Evolutionary conservation across 1,139 yeast genomes (phyloP).

Genomic region (Magnusiomyces starmeri): DNA sequence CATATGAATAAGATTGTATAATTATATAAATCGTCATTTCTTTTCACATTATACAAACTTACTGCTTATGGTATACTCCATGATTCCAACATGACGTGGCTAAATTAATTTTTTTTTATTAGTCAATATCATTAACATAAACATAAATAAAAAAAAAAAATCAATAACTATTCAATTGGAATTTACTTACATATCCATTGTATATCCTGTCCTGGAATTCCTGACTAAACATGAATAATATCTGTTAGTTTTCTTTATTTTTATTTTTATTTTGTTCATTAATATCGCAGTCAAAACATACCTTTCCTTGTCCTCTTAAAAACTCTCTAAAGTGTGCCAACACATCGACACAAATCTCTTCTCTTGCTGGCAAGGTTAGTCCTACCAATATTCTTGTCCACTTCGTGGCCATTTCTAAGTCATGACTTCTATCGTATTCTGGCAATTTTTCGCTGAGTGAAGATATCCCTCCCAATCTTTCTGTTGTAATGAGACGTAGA

Average conservation of each 20-base stretch:
- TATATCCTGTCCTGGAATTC: slow-evolving; percentile 14
- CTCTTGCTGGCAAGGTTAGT: slow-evolving; percentile 13
- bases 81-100: slow-evolving; percentile 19
- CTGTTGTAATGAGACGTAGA: slow-evolving; percentile 13
- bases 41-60: not conserved
- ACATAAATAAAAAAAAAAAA: not conserved
- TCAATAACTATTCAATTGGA: not conserved
- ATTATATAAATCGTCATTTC: no score
- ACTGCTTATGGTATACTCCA: slow-evolving; percentile 17
- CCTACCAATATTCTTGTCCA: slow-evolving; percentile 16
- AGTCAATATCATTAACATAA: not conserved
- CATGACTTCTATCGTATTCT: not conserved
- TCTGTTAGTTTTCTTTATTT: no score
- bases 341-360: slow-evolving; percentile 13
- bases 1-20: no score
- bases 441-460: not conserved
- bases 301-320: slow-evolving; percentile 10
- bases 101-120: not conserved
- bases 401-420: slow-evolving; percentile 9
- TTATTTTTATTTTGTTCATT: no score
- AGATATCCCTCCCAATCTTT: slow-evolving; percentile 3
- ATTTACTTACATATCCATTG: slow-evolving; percentile 16
- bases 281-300: not conserved
- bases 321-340: slow-evolving; percentile 14
- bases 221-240: not conserved